Conservation (phyloP, 257 asterid genomes). For the Plantago major region DNA sequence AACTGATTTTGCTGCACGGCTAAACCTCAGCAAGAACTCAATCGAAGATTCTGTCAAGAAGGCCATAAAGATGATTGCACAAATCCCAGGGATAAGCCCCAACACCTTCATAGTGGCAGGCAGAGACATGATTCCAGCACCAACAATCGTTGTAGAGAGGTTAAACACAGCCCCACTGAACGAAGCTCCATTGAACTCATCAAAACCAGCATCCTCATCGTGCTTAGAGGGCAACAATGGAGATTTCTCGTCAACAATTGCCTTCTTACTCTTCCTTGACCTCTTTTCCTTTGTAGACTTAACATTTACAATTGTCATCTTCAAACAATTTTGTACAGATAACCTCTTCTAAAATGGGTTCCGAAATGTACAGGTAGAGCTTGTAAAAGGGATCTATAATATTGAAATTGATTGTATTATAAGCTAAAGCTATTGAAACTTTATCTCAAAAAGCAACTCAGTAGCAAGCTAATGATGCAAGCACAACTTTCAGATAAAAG, state of each 20-base stretch:
- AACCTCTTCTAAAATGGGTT: neutral
- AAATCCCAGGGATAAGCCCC: slow-evolving; percentile 82
- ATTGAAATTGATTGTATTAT: neutral
- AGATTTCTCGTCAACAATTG: slow-evolving; percentile 56
- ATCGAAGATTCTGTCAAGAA: slow-evolving; percentile 87
- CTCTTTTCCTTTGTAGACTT: slow-evolving; percentile 44
- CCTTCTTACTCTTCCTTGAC: slow-evolving; percentile 51
- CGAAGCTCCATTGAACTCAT: slow-evolving; percentile 95
- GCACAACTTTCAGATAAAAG: neutral
- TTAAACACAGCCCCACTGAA: slow-evolving; percentile 97
- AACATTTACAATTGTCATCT: slow-evolving; percentile 56
- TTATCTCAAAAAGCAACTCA: neutral
- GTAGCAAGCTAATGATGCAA: neutral
- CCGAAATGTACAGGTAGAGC: no score
- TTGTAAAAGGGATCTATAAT: no score
- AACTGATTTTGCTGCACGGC: slow-evolving; percentile 57
- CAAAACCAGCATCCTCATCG: slow-evolving; percentile 57
- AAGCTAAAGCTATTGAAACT: slow-evolving; percentile 12
- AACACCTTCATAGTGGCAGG: slow-evolving; percentile 94
- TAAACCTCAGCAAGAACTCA: slow-evolving; percentile 77
- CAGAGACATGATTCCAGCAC: slow-evolving; percentile 99
- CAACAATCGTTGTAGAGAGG: slow-evolving; percentile 88
- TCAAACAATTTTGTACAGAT: slow-evolving; percentile 20
- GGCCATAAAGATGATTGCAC: slow-evolving; percentile 72
- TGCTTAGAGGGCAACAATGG: slow-evolving; percentile 82